phyloP scores from a whole-genome alignment of 768 basidiomycete species.

The Suillus paluster region DNA sequence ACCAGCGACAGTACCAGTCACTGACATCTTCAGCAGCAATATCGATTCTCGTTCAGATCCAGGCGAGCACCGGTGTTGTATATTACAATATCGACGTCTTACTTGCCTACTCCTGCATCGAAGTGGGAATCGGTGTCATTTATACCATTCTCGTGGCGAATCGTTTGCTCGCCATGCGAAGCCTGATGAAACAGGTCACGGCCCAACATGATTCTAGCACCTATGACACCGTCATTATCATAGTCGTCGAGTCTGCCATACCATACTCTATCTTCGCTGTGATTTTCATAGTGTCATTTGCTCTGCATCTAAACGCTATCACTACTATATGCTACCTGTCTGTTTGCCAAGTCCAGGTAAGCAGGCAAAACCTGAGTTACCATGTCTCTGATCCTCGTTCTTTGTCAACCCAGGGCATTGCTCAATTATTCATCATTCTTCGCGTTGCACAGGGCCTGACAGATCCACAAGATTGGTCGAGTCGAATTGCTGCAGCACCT shows the following conservation, averaged over 20 bases:
- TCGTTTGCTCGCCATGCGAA: conserved; percentile 30
- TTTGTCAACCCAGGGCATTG: no score
- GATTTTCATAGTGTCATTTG: conserved; percentile 38
- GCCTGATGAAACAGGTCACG: conserved; percentile 14
- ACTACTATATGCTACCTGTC: neutral
- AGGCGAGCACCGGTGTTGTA: conserved; percentile 14
- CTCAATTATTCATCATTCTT: no score
- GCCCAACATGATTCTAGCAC: conserved; percentile 18
- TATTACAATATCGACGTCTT: conserved; percentile 27
- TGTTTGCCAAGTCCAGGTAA: neutral
- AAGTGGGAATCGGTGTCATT: conserved; percentile 34
- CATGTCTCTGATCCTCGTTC: no score
- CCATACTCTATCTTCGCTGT: conserved; percentile 31
- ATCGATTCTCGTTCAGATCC: conserved; percentile 20
- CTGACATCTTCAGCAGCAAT: conserved; percentile 6
- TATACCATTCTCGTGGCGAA: conserved; percentile 34
- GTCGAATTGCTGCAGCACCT: no score
- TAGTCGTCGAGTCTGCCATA: conserved; percentile 43
- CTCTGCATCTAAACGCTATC: conserved; percentile 16
- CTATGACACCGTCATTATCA: conserved; percentile 32
- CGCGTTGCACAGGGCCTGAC: no score
- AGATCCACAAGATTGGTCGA: no score
- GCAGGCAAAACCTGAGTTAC: no score
- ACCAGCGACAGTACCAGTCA: neutral
- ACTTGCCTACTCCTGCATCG: conserved; percentile 33